Percentiles rank a stretch among this genome's conserved stretches.
These are phyloP conservation scores for Mycena venus DNA, from an alignment of 768 basidiomycete species.

Conservation along the genomic window DNA sequence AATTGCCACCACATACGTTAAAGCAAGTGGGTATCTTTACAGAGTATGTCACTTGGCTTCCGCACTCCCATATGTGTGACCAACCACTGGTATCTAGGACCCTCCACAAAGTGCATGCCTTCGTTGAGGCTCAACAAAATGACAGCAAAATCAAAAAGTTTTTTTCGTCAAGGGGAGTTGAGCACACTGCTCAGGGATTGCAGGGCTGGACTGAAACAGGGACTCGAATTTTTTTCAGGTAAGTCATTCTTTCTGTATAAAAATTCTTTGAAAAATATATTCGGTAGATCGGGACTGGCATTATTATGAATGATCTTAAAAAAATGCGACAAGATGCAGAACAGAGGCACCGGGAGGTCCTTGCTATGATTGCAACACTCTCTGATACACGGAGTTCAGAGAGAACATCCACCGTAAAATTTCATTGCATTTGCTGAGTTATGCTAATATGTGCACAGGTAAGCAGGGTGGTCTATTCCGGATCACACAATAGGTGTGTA, in stretches of 20 bases:
- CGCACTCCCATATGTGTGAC: too few relatives aligned
- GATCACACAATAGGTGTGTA: too few relatives aligned
- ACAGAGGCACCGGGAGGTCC: neutral
- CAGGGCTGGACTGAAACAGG: neutral
- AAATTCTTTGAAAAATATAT: neutral
- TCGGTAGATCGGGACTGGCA: neutral
- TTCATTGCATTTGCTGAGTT: too few relatives aligned
- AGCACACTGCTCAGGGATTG: neutral
- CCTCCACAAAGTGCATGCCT: neutral
- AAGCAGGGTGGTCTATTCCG: too few relatives aligned
- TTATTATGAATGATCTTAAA: neutral
- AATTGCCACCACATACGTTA: too few relatives aligned
- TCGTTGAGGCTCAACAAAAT: neutral
- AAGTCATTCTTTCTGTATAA: neutral
- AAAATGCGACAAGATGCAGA: neutral
- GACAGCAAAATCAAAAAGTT: neutral
- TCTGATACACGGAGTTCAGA: neutral
- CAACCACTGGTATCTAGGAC: neutral
- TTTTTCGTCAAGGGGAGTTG: neutral
- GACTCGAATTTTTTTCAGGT: neutral
- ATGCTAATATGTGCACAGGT: too few relatives aligned
- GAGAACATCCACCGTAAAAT: neutral
- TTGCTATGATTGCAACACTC: neutral
- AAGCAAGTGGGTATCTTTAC: too few relatives aligned
- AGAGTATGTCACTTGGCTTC: too few relatives aligned